Conservation (phyloP, 768 basidiomycete genomes). For the Heimioporus sp. region DNA sequence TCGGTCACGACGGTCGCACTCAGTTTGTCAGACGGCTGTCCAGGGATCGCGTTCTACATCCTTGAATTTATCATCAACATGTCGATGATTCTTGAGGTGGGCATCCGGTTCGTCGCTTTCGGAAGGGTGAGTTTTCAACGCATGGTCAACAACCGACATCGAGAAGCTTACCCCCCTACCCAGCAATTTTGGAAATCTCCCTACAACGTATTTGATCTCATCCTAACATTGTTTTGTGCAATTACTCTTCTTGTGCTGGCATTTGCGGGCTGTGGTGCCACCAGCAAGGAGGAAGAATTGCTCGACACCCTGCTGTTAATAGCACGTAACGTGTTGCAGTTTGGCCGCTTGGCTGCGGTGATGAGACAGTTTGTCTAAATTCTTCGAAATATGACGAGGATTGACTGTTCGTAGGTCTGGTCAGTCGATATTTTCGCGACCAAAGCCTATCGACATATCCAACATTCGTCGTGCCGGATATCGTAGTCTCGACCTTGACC, state of each 20-base stretch:
- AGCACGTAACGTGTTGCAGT: slow-evolving; percentile 90
- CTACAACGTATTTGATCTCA: slow-evolving; percentile 86
- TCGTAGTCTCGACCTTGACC: slow-evolving; percentile 63
- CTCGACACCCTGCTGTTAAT: slow-evolving; percentile 91
- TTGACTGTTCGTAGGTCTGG: slow-evolving; percentile 57
- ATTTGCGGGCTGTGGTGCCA: slow-evolving; percentile 79
- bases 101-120: slow-evolving; percentile 88
- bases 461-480: slow-evolving; percentile 64
- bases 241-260: slow-evolving; percentile 86
- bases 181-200: slow-evolving; percentile 98
- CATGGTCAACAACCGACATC: background rate
- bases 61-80: slow-evolving; percentile 87
- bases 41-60: slow-evolving; percentile 83
- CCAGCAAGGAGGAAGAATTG: slow-evolving; percentile 90
- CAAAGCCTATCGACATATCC: slow-evolving; percentile 83
- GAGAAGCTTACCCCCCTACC: slow-evolving; percentile 1
- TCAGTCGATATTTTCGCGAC: slow-evolving; percentile 84
- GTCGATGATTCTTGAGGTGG: slow-evolving; percentile 93
- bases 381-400: background rate
- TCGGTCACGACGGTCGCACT: slow-evolving; percentile 85
- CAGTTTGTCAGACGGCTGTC: slow-evolving; percentile 81
- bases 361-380: slow-evolving; percentile 78
- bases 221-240: slow-evolving; percentile 86
- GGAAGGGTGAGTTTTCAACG: slow-evolving; percentile 65
- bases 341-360: slow-evolving; percentile 86